Evolutionary conservation across 345 rosid species (phyloP).

Genomic region (Alliaria petiolata): DNA sequence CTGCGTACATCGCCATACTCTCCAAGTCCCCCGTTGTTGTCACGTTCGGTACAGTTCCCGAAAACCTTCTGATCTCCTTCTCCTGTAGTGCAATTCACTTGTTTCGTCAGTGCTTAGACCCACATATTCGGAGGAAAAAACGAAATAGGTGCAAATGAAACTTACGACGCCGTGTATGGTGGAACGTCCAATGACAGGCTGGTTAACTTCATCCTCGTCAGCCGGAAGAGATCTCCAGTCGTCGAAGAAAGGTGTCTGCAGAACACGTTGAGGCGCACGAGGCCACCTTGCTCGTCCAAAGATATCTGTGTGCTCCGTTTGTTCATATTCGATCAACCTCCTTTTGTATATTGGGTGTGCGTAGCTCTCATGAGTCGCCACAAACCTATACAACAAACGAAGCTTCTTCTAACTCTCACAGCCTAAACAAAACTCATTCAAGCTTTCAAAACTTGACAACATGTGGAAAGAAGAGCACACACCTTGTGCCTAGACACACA

Average conservation of each 20-base stretch:
- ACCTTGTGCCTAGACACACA: slow-evolving; percentile 88
- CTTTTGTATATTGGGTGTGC: slow-evolving; percentile 80
- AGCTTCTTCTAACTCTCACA: background rate
- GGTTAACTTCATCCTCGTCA: slow-evolving; percentile 54
- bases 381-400: slow-evolving; percentile 43
- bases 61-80: slow-evolving; percentile 62
- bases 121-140: background rate
- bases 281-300: slow-evolving; percentile 94
- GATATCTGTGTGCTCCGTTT: slow-evolving; percentile 67
- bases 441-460: background rate
- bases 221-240: slow-evolving; percentile 61
- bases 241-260: slow-evolving; percentile 58
- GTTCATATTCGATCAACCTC: slow-evolving; percentile 57
- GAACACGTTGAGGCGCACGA: slow-evolving; percentile 70
- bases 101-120: background rate
- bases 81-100: slow-evolving; percentile 40
- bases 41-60: slow-evolving; percentile 71
- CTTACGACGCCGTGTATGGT: slow-evolving; percentile 62
- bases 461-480: background rate
- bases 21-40: slow-evolving; percentile 70
- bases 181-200: slow-evolving; percentile 75
- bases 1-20: slow-evolving; percentile 92
- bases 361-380: slow-evolving; percentile 79
- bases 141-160: background rate
- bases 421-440: no score